Evolutionary conservation across 331 rosid species (phyloP), one percentile per base, ranked within the genome.

Genomic region (Stylosanthes scabra): DNA sequence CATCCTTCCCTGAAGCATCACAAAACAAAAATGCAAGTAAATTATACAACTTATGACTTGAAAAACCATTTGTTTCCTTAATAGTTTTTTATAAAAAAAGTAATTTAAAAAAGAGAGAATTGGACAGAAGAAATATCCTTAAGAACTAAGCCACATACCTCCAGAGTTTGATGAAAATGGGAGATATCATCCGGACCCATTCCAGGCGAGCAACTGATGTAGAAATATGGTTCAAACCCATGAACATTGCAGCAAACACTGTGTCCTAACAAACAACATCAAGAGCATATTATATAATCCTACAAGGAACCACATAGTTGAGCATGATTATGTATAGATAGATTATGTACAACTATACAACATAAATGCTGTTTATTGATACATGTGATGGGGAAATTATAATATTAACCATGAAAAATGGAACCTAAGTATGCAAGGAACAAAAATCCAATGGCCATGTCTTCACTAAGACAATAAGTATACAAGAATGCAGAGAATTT

Each of bases 201-300:
- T 59, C 96, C 97, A 4, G 92, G 83, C 54, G 96, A 96, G 79
- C 97, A 91, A 82, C 78, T 82, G 62, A 90, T 88, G 81, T 90
- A 95, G 80, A 95, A 95, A 77, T 95, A 95, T 31, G 99, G 99
- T 79, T 95, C 97, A 66, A 95, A 95, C 40, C 99, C 99, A 61
- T 95, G 97, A 80, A 91, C 97, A 20, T 90, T 85, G 87, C 97
- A 90, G 81, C 99, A 95, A 50, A 95, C 92, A 74, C 99, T 91
- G 63, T 88, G 93, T 62, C 99, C 99, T 95, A 74, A 51, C 11
- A 83, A 64, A 14, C 74, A 82, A 77, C 62, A 42, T 31, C 5
- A 64, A 2, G 10, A 75, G 20, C 63, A 67, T 54, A 51, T 80
- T 69, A 62, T 63, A 55, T 42, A 60, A 59, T 69, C 71, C 70